Evolutionary conservation across 257 asterid genomes (phyloP).

Genomic region (Solanum raphanifolium): DNA sequence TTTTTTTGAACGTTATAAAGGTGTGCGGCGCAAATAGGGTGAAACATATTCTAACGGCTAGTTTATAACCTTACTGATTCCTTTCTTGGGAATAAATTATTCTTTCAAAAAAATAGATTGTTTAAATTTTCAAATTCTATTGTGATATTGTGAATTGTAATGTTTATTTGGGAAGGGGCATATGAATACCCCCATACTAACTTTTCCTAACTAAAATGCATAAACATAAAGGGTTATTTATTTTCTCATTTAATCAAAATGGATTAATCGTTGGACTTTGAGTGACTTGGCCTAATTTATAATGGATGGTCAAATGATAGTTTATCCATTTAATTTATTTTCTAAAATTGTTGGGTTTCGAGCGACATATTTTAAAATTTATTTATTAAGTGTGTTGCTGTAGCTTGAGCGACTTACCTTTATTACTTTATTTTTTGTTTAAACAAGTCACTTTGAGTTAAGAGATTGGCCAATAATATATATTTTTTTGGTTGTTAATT

Average conservation of each 20-base stretch:
- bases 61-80: not conserved
- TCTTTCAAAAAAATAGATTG: not conserved
- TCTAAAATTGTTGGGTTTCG: no score
- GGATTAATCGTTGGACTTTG: not conserved
- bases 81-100: not conserved
- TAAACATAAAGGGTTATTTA: no score
- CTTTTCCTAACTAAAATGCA: no score
- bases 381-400: no score
- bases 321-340: no score
- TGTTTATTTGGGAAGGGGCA: not conserved
- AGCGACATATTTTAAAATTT: no score
- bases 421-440: no score
- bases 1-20: slow-evolving; percentile 6
- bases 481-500: no score
- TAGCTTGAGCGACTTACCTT: no score
- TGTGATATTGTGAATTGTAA: not conserved
- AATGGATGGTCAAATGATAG: no score
- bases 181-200: not conserved
- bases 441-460: no score
- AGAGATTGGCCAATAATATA: no score
- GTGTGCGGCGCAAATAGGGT: not conserved
- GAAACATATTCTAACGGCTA: slow-evolving; percentile 6
- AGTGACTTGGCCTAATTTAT: not conserved
- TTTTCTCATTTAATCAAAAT: not conserved
- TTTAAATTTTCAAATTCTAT: not conserved